Base-by-base conservation (phyloP, 768 basidiomycete species). In the Clathrus columnatus region DNA sequence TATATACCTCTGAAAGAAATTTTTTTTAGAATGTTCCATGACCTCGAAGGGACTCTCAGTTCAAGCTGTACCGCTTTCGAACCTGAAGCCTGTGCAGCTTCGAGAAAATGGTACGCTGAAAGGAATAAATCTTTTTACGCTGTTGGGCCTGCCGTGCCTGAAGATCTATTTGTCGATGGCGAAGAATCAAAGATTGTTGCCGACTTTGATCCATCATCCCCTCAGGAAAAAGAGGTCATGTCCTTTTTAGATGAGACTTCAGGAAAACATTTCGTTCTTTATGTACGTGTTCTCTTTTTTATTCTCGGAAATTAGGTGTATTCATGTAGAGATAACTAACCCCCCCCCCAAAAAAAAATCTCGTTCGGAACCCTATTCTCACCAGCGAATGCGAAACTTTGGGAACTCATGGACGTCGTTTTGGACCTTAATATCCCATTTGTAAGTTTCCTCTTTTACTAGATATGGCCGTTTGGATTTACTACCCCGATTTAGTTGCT, bases 341-440 rank as follows among this genome's bases (percentile, higher is more conserved):
- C 45, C n/a, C 17, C 4, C 11, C 20, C 41, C 20, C 45, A 7
- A n/a, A 4, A 10, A n/a, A n/a, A 66, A 63, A 60, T 64, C 47
- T 62, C 65, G 3, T 63, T 66, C 30, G 65, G 65, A 6, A 59
- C 61, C 2, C 21, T 62, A 0, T 60, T 59, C 28, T 64, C 62
- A 60, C 56, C 61, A 18, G 43, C 48, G 4, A 51, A 57, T 7
- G 54, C 61, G 8, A 58, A 61, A 17, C 17, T 63, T 2, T 63
- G 58, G 51, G 41, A 57, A 1, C 56, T 64, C 36, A 32, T 66
- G 0, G 60, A 61, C 42, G 60, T 63, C 14, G 41, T 64, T 32
- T 59, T 64, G 36, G 62, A 64, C 8, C 41, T 32, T 47, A 54
- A 59, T 10, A 58, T 60, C 7, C 63, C 65, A 11, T 64, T 66